phyloP scores from a whole-genome alignment of 495 filamentous ascomycete species.

The Massariosphaeria phaeospora region DNA sequence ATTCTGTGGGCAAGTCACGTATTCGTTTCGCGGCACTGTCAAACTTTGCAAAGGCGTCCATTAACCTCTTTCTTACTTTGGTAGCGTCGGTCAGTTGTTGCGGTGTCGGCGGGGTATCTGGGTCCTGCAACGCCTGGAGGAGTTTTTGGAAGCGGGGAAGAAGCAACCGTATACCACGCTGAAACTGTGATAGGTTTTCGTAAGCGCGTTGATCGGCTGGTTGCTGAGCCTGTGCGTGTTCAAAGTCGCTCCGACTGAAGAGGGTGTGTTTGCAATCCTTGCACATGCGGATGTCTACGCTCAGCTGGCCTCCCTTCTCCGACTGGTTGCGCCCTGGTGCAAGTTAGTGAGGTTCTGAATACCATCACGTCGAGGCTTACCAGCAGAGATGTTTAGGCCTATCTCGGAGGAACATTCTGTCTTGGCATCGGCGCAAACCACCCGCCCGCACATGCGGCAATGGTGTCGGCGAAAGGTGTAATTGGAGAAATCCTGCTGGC shows the following conservation, averaged over 20 bases:
- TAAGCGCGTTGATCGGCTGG: slow-evolving; percentile 78
- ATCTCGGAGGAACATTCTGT: slow-evolving; percentile 85
- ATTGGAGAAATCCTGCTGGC: slow-evolving; percentile 84
- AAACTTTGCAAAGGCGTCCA: slow-evolving; percentile 87
- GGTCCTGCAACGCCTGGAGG: slow-evolving; percentile 63
- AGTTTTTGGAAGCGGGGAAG: slow-evolving; percentile 84
- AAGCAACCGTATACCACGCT: slow-evolving; percentile 77
- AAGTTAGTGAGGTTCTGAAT: not conserved
- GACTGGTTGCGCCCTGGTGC: slow-evolving; percentile 47
- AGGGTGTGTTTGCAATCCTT: slow-evolving; percentile 79
- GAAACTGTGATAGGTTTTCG: slow-evolving; percentile 82
- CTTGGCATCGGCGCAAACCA: slow-evolving; percentile 80
- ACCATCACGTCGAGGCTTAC: slow-evolving; percentile 48
- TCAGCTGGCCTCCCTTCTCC: slow-evolving; percentile 61
- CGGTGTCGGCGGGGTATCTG: slow-evolving; percentile 65
- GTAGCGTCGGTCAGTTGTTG: slow-evolving; percentile 79
- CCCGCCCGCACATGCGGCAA: slow-evolving; percentile 84
- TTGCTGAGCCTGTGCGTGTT: slow-evolving; percentile 58
- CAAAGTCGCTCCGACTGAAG: slow-evolving; percentile 81
- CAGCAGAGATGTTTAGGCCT: slow-evolving; percentile 65
- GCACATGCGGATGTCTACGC: slow-evolving; percentile 84
- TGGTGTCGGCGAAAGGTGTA: slow-evolving; percentile 91
- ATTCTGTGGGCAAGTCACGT: slow-evolving; percentile 67
- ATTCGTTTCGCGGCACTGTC: slow-evolving; percentile 79
- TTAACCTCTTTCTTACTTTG: slow-evolving; percentile 84